Base-by-base conservation (phyloP, 2,329 filamentous ascomycete species). In the Metarhizium guizhouense region DNA sequence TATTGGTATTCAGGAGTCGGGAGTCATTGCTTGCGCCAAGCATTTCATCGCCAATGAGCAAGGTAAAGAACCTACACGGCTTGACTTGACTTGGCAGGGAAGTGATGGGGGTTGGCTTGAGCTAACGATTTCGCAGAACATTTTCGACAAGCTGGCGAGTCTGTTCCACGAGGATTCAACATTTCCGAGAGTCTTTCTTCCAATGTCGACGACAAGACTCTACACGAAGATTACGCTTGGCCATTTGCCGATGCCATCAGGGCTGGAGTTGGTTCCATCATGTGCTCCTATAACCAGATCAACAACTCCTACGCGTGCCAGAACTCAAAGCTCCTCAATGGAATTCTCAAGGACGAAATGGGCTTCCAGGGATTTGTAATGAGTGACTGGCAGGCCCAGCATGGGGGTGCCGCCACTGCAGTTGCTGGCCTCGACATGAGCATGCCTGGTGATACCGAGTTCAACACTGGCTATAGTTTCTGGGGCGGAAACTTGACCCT, bases 401-500 rank as follows among this genome's bases (percentile, higher is more conserved):
- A 92, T 63, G 76, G 82, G 3, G 87, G 86, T 59, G 84, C 81
- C 5, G 74, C 82, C 30, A 81, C 79, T 40, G 85, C 88, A 3
- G 75, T 83, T 42, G 87, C 88, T 25, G 90, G 89, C 43, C 75
- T 94, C 29, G 90, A 95, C 68, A 91, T 94, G 88, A 80, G 80
- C n/a, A 94, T 94, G 90, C 88, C 88, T 1, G 89, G 90, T 54
- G 93, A 96, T 67, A 87, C 87, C 1, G 61, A 73, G 20, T 95
- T 96, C 73, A 83, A 87, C 69, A 83, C 80, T 4, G 88, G 88
- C 6, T 70, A 72, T 52, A 86, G 85, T 18, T 95, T 78, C 76
- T 96, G 88, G 87, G 93, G 93, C 10, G 75, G 85, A 32, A 97
- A 97, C 71, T 71, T 97, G 62, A 96, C 93, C 2, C 75, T 95